phyloP scores from a whole-genome alignment of 2,329 filamentous ascomycete genomes.

The Diaporthe sp. region DNA sequence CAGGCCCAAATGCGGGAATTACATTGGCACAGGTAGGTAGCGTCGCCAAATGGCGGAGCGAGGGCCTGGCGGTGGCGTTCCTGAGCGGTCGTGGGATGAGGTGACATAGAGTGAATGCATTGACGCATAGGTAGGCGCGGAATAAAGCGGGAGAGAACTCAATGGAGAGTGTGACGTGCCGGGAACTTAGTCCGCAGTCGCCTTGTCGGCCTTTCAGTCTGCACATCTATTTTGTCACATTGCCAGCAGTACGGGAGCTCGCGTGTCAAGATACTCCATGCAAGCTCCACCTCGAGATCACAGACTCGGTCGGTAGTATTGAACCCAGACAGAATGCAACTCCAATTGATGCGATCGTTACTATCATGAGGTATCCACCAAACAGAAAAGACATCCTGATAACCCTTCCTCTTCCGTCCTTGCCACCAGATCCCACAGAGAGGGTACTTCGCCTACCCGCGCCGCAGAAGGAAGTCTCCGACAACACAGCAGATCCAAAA shows the following conservation, averaged over 20 bases:
- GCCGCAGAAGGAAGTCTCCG: neutral
- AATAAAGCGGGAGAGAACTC: neutral
- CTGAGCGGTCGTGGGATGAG: neutral
- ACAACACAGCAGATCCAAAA: neutral
- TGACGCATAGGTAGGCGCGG: neutral
- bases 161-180: neutral
- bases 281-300: neutral
- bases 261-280: constrained; percentile 7
- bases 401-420: neutral
- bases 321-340: constrained; percentile 11
- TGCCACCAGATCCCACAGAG: neutral
- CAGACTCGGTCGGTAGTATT: neutral
- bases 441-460: neutral
- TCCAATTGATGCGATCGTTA: constrained; percentile 37
- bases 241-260: neutral
- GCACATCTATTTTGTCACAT: neutral
- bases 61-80: neutral
- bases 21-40: neutral
- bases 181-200: neutral
- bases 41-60: neutral
- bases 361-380: constrained; percentile 35
- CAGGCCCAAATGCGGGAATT: no score
- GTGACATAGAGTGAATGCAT: neutral
- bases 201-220: neutral
- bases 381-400: neutral